Evolutionary conservation across 257 asterid species (phyloP).

Genomic region (Apocynum venetum): DNA sequence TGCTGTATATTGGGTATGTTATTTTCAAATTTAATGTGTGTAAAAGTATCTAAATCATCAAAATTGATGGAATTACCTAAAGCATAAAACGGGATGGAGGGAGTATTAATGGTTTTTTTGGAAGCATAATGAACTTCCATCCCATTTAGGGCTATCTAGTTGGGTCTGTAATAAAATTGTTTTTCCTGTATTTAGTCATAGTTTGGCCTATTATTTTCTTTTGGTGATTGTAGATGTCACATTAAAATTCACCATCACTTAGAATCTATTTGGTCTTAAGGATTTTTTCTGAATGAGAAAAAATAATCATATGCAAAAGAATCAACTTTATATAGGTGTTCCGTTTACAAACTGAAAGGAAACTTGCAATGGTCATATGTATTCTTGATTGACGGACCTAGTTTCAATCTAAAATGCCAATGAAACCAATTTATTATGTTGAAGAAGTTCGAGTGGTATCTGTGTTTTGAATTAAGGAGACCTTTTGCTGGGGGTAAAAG

Average conservation of each 20-base stretch:
- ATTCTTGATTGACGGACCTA: background rate
- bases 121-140: no score
- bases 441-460: background rate
- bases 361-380: background rate
- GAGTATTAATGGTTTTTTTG: background rate
- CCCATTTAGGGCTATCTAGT: background rate
- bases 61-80: no score
- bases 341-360: background rate
- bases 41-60: no score
- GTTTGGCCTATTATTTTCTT: background rate
- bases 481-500: background rate
- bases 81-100: no score
- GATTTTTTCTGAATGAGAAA: background rate
- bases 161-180: background rate
- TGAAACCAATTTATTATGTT: background rate
- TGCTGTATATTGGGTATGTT: no score
- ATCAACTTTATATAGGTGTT: background rate
- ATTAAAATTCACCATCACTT: background rate
- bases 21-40: no score
- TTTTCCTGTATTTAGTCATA: background rate
- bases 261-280: background rate
- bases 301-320: background rate
- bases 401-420: background rate
- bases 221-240: background rate
- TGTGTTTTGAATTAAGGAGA: background rate